Conservation (phyloP, 139 green algal species). For the Chlorella sp. region DNA sequence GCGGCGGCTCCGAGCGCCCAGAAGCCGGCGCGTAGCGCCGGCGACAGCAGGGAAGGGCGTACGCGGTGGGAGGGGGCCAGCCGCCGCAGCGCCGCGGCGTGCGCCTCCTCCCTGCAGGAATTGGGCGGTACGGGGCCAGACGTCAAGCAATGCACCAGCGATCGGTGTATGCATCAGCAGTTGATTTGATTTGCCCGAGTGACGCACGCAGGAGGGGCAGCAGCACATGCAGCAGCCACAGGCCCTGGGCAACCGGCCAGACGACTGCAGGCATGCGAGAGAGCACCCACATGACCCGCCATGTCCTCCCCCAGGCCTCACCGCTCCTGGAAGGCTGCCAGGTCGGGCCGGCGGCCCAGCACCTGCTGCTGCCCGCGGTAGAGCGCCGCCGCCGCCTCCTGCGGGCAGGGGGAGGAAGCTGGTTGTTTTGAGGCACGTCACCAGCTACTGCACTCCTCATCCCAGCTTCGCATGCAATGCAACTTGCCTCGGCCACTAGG, state of each 20-base stretch:
- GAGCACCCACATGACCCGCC: neutral
- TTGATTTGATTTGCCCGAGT: no score
- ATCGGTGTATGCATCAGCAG: no score
- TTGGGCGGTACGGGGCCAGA: no score
- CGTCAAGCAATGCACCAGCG: no score
- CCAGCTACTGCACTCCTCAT: no score
- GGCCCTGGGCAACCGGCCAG: no score
- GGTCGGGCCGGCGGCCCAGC: slow-evolving; percentile 8
- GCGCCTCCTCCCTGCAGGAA: slow-evolving; percentile 13
- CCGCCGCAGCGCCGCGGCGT: neutral
- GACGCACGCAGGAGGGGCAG: no score
- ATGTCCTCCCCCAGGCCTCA: neutral
- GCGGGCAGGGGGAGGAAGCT: neutral
- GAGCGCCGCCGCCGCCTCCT: slow-evolving; percentile 21
- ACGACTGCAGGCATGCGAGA: no score
- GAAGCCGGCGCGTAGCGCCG: slow-evolving; percentile 12
- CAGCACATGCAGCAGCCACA: no score
- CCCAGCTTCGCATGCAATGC: no score
- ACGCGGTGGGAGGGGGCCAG: slow-evolving; percentile 17
- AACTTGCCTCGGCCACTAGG: slow-evolving; percentile 14
- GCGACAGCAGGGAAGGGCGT: slow-evolving; percentile 21
- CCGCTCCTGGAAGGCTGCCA: slow-evolving; percentile 18
- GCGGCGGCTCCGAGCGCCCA: slow-evolving; percentile 20
- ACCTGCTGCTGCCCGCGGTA: slow-evolving; percentile 19
- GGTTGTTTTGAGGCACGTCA: no score